Percentiles rank a stretch among this genome's conserved stretches.
Conservation (phyloP, 768 basidiomycete genomes). For the Russula sp. region DNA sequence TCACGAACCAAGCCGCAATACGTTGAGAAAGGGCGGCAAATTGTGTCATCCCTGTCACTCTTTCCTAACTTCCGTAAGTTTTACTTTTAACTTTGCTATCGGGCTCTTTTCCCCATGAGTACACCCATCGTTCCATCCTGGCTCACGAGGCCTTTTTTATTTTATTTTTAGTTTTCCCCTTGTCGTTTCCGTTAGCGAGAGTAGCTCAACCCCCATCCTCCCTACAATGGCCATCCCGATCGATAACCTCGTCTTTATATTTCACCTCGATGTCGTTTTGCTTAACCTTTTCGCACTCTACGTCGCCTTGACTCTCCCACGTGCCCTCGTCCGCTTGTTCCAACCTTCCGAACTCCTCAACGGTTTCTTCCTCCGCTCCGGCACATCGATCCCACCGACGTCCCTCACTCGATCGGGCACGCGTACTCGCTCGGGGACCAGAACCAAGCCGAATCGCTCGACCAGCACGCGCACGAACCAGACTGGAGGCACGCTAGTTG, state of each 20-base stretch:
- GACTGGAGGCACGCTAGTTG: conserved; percentile 9
- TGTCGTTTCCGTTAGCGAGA: not conserved
- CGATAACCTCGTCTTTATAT: conserved; percentile 12
- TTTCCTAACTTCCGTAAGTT: conserved; percentile 4
- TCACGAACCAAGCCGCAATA: not conserved
- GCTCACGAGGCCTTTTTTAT: not conserved
- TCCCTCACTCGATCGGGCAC: conserved; percentile 22
- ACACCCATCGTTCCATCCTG: not conserved
- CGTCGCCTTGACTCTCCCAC: conserved; percentile 26
- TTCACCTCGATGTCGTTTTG: conserved; percentile 25
- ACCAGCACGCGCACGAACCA: conserved; percentile 2
- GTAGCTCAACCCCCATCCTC: not conserved
- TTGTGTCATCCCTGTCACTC: not conserved
- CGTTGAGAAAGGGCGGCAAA: not conserved
- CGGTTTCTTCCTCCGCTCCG: conserved; percentile 25
- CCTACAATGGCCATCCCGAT: conserved; percentile 10
- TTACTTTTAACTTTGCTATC: not conserved
- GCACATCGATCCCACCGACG: not conserved
- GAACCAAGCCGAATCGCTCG: conserved; percentile 1
- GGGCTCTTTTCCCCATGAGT: not conserved
- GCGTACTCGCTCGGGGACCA: conserved; percentile 17
- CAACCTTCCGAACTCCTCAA: conserved; percentile 27
- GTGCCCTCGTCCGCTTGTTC: conserved; percentile 23
- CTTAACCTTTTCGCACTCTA: conserved; percentile 24
- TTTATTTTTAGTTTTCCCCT: not conserved